Conservation (phyloP, 768 basidiomycete species). For the Mycena kentingensis region DNA sequence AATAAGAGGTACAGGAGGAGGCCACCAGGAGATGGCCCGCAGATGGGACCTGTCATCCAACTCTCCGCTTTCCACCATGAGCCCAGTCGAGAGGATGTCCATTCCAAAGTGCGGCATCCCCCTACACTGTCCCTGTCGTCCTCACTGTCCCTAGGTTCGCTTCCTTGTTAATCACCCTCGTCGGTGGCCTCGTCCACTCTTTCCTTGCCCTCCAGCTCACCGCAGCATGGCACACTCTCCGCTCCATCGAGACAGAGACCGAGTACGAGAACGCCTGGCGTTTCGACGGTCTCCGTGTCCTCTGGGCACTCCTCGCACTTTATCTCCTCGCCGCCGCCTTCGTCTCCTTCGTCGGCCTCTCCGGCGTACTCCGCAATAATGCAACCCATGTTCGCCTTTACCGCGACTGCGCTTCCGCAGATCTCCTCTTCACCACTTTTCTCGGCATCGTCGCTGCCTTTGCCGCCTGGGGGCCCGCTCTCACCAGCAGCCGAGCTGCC, state of each 20-base stretch:
- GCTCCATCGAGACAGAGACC: constrained; percentile 49
- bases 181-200: constrained; percentile 37
- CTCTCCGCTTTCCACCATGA: constrained; percentile 5
- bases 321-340: constrained; percentile 69
- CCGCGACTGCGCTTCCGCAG: constrained; percentile 79
- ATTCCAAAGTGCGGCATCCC: constrained; percentile 11
- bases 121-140: neutral
- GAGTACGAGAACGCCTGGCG: constrained; percentile 46
- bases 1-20: too few species aligned
- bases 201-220: constrained; percentile 40
- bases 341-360: constrained; percentile 65
- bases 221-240: constrained; percentile 36
- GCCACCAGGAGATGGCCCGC: too few species aligned
- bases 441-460: constrained; percentile 59
- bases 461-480: constrained; percentile 50
- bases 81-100: constrained; percentile 1
- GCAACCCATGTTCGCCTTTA: constrained; percentile 74
- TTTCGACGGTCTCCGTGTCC: constrained; percentile 47
- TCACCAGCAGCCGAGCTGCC: constrained; percentile 55
- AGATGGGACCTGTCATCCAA: too few species aligned
- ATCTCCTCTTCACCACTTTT: constrained; percentile 70
- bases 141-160: constrained; percentile 32
- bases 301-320: constrained; percentile 64
- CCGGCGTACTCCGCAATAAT: constrained; percentile 69
- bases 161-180: constrained; percentile 41